These are phyloP conservation scores for Hyphodiscus sp. DNA, from an alignment of 2,329 filamentous ascomycete genomes.

Conservation along the genomic window DNA sequence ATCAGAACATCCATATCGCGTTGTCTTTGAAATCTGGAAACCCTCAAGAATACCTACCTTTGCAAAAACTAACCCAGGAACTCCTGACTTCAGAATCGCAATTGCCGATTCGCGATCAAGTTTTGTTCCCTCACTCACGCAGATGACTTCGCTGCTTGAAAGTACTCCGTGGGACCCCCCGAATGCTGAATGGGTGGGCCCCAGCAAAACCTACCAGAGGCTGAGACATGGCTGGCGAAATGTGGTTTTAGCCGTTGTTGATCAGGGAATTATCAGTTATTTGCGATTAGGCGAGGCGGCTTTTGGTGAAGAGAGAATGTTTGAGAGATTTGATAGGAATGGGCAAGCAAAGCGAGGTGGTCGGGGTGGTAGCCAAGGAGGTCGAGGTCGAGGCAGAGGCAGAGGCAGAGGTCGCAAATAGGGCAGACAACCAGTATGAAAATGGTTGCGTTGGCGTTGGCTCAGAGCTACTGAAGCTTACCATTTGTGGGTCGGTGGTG, in stretches of 20 bases:
- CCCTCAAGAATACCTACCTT: slow-evolving; percentile 53
- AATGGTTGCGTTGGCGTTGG: not conserved
- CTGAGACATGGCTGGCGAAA: slow-evolving; percentile 81
- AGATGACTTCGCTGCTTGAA: slow-evolving; percentile 66
- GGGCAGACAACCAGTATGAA: not conserved
- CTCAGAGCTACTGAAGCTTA: not conserved
- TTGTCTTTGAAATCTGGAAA: slow-evolving; percentile 82
- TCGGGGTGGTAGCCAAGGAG: slow-evolving; percentile 26
- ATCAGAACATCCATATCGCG: slow-evolving; percentile 51
- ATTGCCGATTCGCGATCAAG: slow-evolving; percentile 72
- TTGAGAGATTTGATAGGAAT: slow-evolving; percentile 46
- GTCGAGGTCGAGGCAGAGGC: slow-evolving; percentile 25
- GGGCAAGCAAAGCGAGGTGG: slow-evolving; percentile 34
- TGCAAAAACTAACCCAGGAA: slow-evolving; percentile 70
- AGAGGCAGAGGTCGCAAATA: slow-evolving; percentile 26
- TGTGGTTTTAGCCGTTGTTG: slow-evolving; percentile 80
- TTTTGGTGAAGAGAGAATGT: slow-evolving; percentile 70
- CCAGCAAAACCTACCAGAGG: slow-evolving; percentile 61
- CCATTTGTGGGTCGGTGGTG: not conserved
- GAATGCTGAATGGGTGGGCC: slow-evolving; percentile 31
- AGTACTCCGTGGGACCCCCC: slow-evolving; percentile 65
- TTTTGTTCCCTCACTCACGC: slow-evolving; percentile 62
- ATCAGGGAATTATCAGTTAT: slow-evolving; percentile 85
- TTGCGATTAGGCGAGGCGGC: slow-evolving; percentile 72
- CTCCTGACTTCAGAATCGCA: slow-evolving; percentile 78